Percentiles rank a stretch among this genome's conserved stretches.
Evolutionary conservation across 2,329 filamentous ascomycete genomes (phyloP).

Genomic region (Harringtonia aguacate): DNA sequence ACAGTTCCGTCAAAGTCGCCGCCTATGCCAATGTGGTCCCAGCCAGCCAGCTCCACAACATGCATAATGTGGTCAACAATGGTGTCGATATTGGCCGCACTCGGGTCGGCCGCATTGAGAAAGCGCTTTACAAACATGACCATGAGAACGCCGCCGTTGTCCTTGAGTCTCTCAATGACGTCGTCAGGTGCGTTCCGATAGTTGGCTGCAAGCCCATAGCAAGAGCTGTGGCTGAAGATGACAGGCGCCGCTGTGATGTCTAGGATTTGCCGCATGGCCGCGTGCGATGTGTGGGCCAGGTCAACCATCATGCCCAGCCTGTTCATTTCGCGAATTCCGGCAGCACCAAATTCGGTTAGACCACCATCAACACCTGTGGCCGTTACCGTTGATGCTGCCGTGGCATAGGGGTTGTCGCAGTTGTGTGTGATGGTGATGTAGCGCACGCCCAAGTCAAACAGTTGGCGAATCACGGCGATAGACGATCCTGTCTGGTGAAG

Average conservation of each 20-base stretch:
- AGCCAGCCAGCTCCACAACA: constrained; percentile 74
- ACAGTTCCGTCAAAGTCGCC: constrained; percentile 74
- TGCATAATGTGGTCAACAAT: constrained; percentile 73
- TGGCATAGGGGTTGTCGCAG: constrained; percentile 21
- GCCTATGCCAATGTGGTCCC: constrained; percentile 76
- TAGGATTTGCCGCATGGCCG: constrained; percentile 11
- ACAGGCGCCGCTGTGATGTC: constrained; percentile 10
- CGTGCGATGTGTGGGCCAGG: constrained; percentile 11
- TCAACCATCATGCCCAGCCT: constrained; percentile 17
- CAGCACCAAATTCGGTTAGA: constrained; percentile 12
- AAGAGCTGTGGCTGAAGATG: constrained; percentile 11
- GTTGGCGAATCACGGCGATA: constrained; percentile 22
- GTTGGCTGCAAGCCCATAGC: constrained; percentile 12
- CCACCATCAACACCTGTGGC: constrained; percentile 11
- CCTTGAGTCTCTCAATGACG: background rate
- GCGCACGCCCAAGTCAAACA: constrained; percentile 22
- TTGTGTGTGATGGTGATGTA: constrained; percentile 27
- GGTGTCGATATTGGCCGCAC: background rate
- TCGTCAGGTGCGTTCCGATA: constrained; percentile 22
- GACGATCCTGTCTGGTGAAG: constrained; percentile 23
- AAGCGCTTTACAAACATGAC: background rate
- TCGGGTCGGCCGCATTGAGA: background rate
- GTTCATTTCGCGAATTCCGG: constrained; percentile 19
- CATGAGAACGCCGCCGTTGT: constrained; percentile 5
- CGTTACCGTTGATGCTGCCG: constrained; percentile 19